Percentiles rank a stretch among this genome's conserved stretches.
phyloP scores from a whole-genome alignment of 345 rosid genomes.

The Pistacia atlantica region DNA sequence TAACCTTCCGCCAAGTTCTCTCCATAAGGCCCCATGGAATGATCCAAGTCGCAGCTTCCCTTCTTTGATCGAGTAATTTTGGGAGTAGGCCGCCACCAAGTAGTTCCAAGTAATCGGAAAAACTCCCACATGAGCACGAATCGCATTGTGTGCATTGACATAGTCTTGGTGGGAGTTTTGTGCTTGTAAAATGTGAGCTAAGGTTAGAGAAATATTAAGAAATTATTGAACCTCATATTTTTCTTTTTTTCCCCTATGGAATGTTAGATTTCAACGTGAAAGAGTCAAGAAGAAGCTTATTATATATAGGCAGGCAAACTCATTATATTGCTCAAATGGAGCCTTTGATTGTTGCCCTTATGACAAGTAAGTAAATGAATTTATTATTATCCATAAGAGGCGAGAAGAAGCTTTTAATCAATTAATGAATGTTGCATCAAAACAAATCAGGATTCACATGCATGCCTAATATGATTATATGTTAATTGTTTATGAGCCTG shows the following conservation, averaged over 20 bases:
- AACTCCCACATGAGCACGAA: constrained; percentile 22
- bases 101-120: constrained; percentile 23
- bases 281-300: too few relatives aligned
- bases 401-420: not conserved
- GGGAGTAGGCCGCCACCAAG: constrained; percentile 23
- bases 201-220: not conserved
- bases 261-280: too few relatives aligned
- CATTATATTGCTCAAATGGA: not conserved
- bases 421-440: too few relatives aligned
- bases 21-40: constrained; percentile 35
- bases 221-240: not conserved
- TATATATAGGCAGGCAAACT: too few relatives aligned
- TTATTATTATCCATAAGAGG: too few relatives aligned
- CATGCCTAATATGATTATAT: not conserved
- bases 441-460: not conserved
- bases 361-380: not conserved
- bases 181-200: not conserved
- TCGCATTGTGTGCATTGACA: constrained; percentile 25
- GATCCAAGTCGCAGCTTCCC: constrained; percentile 18
- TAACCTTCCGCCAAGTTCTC: constrained; percentile 35
- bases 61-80: constrained; percentile 11
- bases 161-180: constrained; percentile 18
- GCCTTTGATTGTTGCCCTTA: not conserved
- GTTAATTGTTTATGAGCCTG: not conserved
- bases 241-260: not conserved